phyloP scores from a whole-genome alignment of 495 filamentous ascomycete genomes.

The Chaetomium cochliodes region DNA sequence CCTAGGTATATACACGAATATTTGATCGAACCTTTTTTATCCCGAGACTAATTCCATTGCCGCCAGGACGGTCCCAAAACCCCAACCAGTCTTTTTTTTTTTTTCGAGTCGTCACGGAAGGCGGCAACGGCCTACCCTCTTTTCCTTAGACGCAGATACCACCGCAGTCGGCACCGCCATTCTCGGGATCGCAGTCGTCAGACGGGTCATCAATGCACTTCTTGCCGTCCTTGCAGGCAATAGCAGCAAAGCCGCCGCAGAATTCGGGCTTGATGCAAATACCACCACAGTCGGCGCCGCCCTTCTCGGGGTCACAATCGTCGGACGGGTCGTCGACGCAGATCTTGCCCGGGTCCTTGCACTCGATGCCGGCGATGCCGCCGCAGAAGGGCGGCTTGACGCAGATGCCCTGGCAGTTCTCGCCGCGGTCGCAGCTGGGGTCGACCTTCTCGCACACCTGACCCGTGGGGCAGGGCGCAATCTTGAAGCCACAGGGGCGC shows the following conservation, averaged over 20 bases:
- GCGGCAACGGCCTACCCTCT: not conserved
- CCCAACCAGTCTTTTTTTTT: not conserved
- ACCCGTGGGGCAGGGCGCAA: slow-evolving; percentile 27
- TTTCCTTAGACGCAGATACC: slow-evolving; percentile 31
- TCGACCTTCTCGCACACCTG: slow-evolving; percentile 23
- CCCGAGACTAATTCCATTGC: not conserved
- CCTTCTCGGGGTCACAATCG: slow-evolving; percentile 16
- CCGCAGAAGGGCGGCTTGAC: slow-evolving; percentile 26
- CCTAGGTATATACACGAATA: not conserved
- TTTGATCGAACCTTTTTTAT: not conserved
- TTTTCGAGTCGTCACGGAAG: not conserved
- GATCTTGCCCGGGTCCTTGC: slow-evolving; percentile 22
- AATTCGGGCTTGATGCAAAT: slow-evolving; percentile 35
- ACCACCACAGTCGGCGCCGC: slow-evolving; percentile 35
- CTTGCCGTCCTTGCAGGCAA: slow-evolving; percentile 28
- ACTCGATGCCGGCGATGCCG: slow-evolving; percentile 26
- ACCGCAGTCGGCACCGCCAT: slow-evolving; percentile 35
- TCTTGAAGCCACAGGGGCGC: slow-evolving; percentile 29
- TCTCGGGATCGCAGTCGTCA: slow-evolving; percentile 33
- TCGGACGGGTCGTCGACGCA: slow-evolving; percentile 31
- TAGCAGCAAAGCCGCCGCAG: slow-evolving; percentile 36
- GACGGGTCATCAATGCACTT: slow-evolving; percentile 35
- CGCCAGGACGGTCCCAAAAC: not conserved
- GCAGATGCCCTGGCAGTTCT: slow-evolving; percentile 29
- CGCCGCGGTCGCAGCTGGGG: slow-evolving; percentile 24